A percentile compares a stretch with the other conserved stretches of the same genome.
phyloP scores from a whole-genome alignment of 345 rosid species.

The Trapa incisa region DNA sequence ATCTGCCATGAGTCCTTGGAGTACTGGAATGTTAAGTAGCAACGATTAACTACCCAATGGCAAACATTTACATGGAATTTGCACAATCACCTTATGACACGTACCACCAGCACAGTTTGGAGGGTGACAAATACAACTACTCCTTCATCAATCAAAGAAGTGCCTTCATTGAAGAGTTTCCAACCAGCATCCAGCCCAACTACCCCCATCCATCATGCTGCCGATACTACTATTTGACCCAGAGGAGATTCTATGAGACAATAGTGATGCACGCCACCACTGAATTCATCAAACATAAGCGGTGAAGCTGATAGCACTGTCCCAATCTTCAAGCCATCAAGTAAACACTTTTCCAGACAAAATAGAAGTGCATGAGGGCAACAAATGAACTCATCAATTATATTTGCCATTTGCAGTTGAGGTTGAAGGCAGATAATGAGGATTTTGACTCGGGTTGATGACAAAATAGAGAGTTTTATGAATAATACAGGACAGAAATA shows the following conservation, averaged over 20 bases:
- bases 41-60: slow-evolving; percentile 15
- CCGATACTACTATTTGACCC: slow-evolving; percentile 62
- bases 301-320: slow-evolving; percentile 79
- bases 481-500: neutral
- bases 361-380: neutral
- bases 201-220: slow-evolving; percentile 96
- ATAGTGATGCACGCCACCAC: slow-evolving; percentile 38
- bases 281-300: slow-evolving; percentile 54
- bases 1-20: neutral
- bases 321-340: slow-evolving; percentile 85
- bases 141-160: slow-evolving; percentile 79
- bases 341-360: slow-evolving; percentile 56
- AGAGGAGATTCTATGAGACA: slow-evolving; percentile 48
- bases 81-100: slow-evolving; percentile 37
- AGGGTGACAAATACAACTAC: slow-evolving; percentile 91
- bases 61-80: slow-evolving; percentile 25
- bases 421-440: neutral
- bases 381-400: slow-evolving; percentile 10
- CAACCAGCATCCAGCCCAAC: slow-evolving; percentile 90
- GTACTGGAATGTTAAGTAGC: slow-evolving; percentile 10
- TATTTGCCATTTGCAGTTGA: slow-evolving; percentile 6
- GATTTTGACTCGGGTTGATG: neutral
- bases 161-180: slow-evolving; percentile 90
- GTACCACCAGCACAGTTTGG: slow-evolving; percentile 96
- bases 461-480: neutral